Conservation (phyloP, 257 asterid species). For the Przewalskia tangutica region DNA sequence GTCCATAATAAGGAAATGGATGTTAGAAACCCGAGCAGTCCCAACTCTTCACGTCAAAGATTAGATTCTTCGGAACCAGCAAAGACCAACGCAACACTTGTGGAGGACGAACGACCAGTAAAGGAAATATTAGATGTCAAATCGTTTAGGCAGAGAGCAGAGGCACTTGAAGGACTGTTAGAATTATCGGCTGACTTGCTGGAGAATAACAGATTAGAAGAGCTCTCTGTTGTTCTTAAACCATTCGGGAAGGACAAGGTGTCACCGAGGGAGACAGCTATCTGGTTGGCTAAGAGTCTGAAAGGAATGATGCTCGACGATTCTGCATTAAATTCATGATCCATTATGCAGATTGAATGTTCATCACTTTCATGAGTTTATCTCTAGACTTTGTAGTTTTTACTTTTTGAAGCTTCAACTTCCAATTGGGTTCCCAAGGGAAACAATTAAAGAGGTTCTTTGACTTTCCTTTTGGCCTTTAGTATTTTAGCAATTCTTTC, state of each 20-base stretch:
- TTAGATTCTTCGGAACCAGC: slow-evolving; percentile 26
- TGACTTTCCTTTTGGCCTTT: background rate
- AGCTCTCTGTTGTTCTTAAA: slow-evolving; percentile 71
- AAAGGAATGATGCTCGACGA: slow-evolving; percentile 95
- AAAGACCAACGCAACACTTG: slow-evolving; percentile 13
- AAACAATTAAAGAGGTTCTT: background rate
- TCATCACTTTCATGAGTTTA: background rate
- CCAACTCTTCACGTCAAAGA: background rate
- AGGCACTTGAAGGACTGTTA: slow-evolving; percentile 87
- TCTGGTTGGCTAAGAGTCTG: slow-evolving; percentile 91
- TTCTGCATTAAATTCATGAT: slow-evolving; percentile 42
- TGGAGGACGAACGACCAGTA: slow-evolving; percentile 35
- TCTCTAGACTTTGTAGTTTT: background rate
- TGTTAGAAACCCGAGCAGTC: slow-evolving; percentile 14
- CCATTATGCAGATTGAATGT: background rate
- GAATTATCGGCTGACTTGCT: slow-evolving; percentile 97
- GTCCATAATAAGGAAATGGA: slow-evolving; percentile 43
- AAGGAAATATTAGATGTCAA: slow-evolving; percentile 68
- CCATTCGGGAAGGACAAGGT: slow-evolving; percentile 97
- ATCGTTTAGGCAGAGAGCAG: slow-evolving; percentile 87
- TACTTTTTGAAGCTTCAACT: background rate
- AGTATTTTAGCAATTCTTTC: background rate
- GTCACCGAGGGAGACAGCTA: slow-evolving; percentile 96
- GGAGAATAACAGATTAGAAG: slow-evolving; percentile 77
- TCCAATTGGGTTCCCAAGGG: background rate